Evolutionary conservation across 352 stramenopile genomes (phyloP), one percentile per base, ranked within the genome.

Genomic region (Lagenidium giganteum): DNA sequence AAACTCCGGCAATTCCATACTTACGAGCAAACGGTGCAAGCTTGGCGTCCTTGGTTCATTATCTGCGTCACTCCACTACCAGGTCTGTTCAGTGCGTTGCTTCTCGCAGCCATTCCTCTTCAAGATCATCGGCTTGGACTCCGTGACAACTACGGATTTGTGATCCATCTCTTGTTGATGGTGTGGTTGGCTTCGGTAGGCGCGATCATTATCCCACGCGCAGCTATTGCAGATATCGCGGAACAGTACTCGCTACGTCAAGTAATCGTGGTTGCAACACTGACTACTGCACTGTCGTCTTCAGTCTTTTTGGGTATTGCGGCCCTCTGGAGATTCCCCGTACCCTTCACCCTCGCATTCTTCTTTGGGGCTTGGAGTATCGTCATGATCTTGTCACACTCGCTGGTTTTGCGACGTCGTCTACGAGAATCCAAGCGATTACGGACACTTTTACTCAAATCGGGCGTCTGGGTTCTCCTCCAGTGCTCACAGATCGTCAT

Each of bases 81-180:
- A 7, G 35, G 44, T 13, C 3, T 44, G 6, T 34, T 52, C 16
- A 18, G 14, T 3, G 14, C 41, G 17, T 27, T 47, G 3, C 14
- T 38, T 12, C 12, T 24, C n/a, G 20, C 21, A 13, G 5, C 16
- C 22, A 33, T 47, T n/a, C 41, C 41, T 7, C 29, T 47, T 3
- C 41, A 47, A n/a, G 41, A 47, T 24, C 41, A 27, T 13, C 17
- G 5, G 4, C 27, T 23, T 14, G 41, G 41, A 3, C 22, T 47
- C 12, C 20, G 8, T 17, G 8, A 38, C 32, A 38, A 38, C 16
- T 17, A 9, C 32, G 32, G 32, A 16, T 38, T 17, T 9, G 12
- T 38, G 12, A 8, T 38, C 16, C 32, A 38, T 17, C 20, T 18
- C 32, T 18, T 38, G 13, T 18, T 27, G n/a, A n/a, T 18, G 17